phyloP scores from a whole-genome alignment of 139 green algal species.

The Coelastrella sp. region DNA sequence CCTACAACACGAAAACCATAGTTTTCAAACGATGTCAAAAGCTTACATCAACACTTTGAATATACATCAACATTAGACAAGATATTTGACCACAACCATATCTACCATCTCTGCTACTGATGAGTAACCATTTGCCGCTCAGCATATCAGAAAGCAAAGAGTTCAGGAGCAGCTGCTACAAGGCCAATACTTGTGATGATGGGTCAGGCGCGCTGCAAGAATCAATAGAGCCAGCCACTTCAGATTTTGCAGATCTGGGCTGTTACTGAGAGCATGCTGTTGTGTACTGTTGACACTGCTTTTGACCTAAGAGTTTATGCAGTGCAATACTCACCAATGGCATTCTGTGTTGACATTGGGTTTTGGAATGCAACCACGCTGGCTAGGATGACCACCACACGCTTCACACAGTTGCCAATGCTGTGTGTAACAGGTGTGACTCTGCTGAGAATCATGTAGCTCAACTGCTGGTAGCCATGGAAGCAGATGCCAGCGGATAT shows the following conservation, averaged over 20 bases:
- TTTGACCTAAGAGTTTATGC: too few relatives aligned
- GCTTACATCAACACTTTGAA: too few relatives aligned
- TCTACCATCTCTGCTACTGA: too few relatives aligned
- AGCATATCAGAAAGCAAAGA: too few relatives aligned
- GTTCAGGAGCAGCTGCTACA: too few relatives aligned
- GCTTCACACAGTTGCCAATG: constrained; percentile 99
- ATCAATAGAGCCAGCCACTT: not conserved
- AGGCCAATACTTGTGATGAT: not conserved
- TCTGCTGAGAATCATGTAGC: constrained; percentile 76
- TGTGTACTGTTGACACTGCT: too few relatives aligned
- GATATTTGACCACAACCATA: too few relatives aligned
- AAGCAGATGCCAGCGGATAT: constrained; percentile 90
- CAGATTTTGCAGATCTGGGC: too few relatives aligned
- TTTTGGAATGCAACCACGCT: constrained; percentile 91
- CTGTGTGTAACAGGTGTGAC: constrained; percentile 98
- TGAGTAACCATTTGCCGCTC: too few relatives aligned
- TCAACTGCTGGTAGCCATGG: constrained; percentile 97
- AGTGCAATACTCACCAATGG: constrained; percentile 52
- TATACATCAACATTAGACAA: too few relatives aligned
- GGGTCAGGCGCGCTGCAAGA: not conserved
- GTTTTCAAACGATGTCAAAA: too few relatives aligned
- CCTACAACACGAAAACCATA: constrained; percentile 46
- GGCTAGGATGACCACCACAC: constrained; percentile 95
- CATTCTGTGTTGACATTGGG: constrained; percentile 82
- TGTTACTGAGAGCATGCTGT: not conserved